phyloP scores from a whole-genome alignment of 1,139 yeast species.

The Meyerozyma athensensis region DNA sequence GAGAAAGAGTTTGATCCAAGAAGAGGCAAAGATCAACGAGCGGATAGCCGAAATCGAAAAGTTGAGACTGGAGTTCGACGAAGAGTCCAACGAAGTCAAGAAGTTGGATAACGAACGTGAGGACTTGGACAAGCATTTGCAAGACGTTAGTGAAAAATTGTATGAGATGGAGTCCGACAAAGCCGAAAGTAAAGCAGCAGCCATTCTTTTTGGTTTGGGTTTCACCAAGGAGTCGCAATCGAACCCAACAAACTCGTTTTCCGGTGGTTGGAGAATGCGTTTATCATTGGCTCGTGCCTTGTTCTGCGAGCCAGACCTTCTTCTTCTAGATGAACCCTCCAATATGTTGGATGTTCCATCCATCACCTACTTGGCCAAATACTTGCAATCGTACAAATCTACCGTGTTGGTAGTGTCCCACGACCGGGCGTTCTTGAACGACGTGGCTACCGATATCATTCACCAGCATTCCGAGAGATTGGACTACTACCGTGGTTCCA shows the following conservation, averaged over 20 bases:
- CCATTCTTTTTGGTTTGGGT: constrained; percentile 89
- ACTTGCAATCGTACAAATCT: constrained; percentile 82
- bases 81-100: constrained; percentile 72
- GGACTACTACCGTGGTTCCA: constrained; percentile 92
- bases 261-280: constrained; percentile 99
- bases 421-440: constrained; percentile 94
- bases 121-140: constrained; percentile 73
- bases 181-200: constrained; percentile 96
- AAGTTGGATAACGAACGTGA: constrained; percentile 85
- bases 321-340: constrained; percentile 95
- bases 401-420: constrained; percentile 95
- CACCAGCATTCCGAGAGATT: constrained; percentile 96
- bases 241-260: constrained; percentile 80
- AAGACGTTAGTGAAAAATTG: constrained; percentile 76
- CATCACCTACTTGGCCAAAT: constrained; percentile 85
- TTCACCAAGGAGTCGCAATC: constrained; percentile 84
- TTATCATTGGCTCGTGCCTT: constrained; percentile 95
- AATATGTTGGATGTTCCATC: constrained; percentile 99
- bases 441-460: constrained; percentile 95
- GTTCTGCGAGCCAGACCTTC: constrained; percentile 92
- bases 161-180: constrained; percentile 94
- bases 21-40: constrained; percentile 69
- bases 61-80: constrained; percentile 69
- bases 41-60: constrained; percentile 71
- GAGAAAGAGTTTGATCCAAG: constrained; percentile 83